Percentiles rank a stretch among this genome's conserved stretches.
phyloP scores from a whole-genome alignment of 163 green algal species.

The Scenedesmus sp. region DNA sequence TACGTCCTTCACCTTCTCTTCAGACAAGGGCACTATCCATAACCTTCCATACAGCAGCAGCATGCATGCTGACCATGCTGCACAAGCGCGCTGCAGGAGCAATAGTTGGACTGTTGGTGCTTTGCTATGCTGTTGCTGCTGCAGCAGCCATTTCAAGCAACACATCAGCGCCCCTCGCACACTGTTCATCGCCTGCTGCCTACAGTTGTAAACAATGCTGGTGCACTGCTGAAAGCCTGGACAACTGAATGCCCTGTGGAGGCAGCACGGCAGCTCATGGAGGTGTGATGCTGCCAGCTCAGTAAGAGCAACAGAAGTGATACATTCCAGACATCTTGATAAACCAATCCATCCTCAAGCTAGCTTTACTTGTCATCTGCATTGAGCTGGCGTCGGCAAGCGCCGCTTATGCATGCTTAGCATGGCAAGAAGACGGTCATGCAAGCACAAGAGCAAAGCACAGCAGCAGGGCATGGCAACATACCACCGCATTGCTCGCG shows the following conservation, averaged over 20 bases:
- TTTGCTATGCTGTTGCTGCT: not conserved
- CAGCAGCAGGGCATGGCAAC: not conserved
- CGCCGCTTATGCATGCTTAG: not conserved
- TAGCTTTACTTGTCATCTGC: too few relatives aligned
- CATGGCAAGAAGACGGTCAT: not conserved
- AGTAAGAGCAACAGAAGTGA: conserved; percentile 18
- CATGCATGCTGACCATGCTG: not conserved
- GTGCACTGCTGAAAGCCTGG: conserved; percentile 17
- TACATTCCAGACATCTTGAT: conserved; percentile 55
- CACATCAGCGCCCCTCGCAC: not conserved
- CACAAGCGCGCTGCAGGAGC: not conserved
- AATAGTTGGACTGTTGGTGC: not conserved
- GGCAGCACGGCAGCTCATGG: not conserved
- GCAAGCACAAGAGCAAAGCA: not conserved
- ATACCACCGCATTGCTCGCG: not conserved
- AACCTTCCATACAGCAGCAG: not conserved
- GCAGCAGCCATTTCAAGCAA: not conserved
- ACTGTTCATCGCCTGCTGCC: not conserved
- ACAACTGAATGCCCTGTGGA: not conserved
- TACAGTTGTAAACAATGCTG: conserved; percentile 35
- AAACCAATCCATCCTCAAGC: conserved; percentile 5
- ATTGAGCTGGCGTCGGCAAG: too few relatives aligned
- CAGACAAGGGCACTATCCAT: not conserved
- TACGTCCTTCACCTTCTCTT: not conserved
- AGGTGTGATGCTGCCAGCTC: not conserved